Evolutionary conservation across 768 basidiomycete genomes (phyloP).

Genomic region (Tulasnella sp.): DNA sequence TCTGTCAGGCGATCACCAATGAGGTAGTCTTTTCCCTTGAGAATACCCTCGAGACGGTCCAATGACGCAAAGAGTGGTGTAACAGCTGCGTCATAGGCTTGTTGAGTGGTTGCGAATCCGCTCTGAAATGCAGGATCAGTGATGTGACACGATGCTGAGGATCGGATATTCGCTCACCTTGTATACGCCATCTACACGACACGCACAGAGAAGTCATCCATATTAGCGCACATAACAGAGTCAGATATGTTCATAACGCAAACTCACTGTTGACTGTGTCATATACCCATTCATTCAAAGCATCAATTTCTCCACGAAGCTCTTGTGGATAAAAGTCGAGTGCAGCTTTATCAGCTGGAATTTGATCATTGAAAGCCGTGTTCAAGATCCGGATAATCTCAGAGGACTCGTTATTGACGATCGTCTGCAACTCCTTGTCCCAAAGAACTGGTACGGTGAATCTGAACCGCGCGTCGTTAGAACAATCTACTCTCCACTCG

Average conservation of each 20-base stretch:
- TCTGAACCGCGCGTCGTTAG: constrained; percentile 22
- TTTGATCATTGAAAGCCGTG: constrained; percentile 58
- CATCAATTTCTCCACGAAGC: constrained; percentile 65
- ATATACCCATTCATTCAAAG: constrained; percentile 76
- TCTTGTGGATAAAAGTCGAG: constrained; percentile 66
- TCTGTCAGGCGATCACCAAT: constrained; percentile 72
- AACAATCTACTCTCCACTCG: background rate
- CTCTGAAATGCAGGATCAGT: background rate
- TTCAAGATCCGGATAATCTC: constrained; percentile 96
- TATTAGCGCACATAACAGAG: background rate
- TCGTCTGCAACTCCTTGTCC: constrained; percentile 76
- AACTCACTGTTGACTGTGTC: constrained; percentile 69
- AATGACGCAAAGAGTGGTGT: constrained; percentile 60
- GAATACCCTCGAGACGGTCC: constrained; percentile 64
- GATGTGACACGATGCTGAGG: background rate
- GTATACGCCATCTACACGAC: constrained; percentile 69
- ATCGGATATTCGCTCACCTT: constrained; percentile 29
- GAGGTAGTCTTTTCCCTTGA: constrained; percentile 70
- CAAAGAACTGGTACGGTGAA: constrained; percentile 87
- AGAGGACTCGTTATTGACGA: constrained; percentile 92
- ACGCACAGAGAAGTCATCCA: background rate
- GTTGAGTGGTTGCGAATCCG: constrained; percentile 73
- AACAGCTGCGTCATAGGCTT: constrained; percentile 72
- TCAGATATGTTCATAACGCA: background rate
- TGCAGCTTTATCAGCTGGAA: constrained; percentile 49